phyloP scores from a whole-genome alignment of 257 asterid genomes.

The Solanum lycopersicoides region DNA sequence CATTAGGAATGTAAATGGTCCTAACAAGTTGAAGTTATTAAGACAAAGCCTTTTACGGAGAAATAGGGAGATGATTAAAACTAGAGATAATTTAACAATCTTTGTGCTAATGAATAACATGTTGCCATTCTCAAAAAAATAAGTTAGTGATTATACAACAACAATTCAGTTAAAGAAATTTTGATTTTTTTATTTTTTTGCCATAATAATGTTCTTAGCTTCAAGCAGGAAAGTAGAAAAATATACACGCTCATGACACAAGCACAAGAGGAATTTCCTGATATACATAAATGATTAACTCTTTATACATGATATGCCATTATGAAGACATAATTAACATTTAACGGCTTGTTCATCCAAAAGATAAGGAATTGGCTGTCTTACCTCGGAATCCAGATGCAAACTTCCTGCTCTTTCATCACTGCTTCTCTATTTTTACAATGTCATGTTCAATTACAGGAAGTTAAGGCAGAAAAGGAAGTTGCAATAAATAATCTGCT shows the following conservation, averaged over 20 bases:
- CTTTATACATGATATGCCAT: background rate
- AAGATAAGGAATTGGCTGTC: background rate
- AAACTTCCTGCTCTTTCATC: background rate
- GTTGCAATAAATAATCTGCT: conserved; percentile 1
- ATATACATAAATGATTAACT: background rate
- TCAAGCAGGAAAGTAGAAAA: background rate
- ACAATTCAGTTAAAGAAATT: background rate
- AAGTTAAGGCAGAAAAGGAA: conserved; percentile 6
- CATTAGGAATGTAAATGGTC: background rate
- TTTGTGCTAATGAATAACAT: background rate
- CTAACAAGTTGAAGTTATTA: background rate
- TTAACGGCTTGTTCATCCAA: background rate
- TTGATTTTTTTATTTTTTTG: background rate
- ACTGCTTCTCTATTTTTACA: background rate
- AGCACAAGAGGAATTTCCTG: background rate
- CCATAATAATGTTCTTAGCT: background rate
- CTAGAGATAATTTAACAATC: background rate
- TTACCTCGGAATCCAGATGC: background rate
- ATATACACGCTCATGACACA: background rate
- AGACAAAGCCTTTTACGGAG: background rate
- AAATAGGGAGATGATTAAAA: background rate
- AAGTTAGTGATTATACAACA: background rate
- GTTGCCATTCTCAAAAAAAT: background rate
- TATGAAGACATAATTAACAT: background rate
- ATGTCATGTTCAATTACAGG: background rate